These are phyloP conservation scores for Pseudopithomyces chartarum DNA, from an alignment of 2,329 filamentous ascomycete genomes.

Conservation along the genomic window DNA sequence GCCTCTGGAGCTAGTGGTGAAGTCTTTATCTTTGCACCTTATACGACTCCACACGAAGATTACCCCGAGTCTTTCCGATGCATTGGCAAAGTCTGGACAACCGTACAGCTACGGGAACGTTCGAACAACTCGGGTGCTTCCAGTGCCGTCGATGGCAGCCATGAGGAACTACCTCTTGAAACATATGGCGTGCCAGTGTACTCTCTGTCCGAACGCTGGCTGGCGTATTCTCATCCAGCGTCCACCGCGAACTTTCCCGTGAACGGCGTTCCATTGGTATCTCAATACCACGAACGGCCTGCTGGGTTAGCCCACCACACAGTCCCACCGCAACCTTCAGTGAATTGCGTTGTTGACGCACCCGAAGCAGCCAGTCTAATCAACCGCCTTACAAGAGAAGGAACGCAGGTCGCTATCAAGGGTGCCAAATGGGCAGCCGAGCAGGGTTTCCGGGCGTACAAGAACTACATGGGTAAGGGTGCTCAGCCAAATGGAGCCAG, in stretches of 20 bases:
- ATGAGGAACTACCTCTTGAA: conserved; percentile 36
- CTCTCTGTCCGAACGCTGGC: conserved; percentile 73
- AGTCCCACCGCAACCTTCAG: conserved; percentile 70
- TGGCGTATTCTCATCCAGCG: conserved; percentile 76
- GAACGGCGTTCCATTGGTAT: conserved; percentile 66
- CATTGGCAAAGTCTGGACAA: conserved; percentile 91
- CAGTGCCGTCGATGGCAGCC: conserved; percentile 41
- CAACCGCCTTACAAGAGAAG: conserved; percentile 78
- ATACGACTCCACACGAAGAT: conserved; percentile 31
- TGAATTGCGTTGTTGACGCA: conserved; percentile 73
- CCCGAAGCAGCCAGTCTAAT: conserved; percentile 72
- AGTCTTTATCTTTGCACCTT: conserved; percentile 71
- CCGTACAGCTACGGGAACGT: conserved; percentile 64
- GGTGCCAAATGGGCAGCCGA: conserved; percentile 78
- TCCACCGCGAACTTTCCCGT: conserved; percentile 73
- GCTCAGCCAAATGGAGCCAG: conserved; percentile 22
- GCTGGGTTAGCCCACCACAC: conserved; percentile 63
- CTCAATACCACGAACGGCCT: conserved; percentile 57
- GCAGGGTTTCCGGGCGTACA: conserved; percentile 77
- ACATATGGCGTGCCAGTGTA: conserved; percentile 67
- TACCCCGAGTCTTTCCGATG: conserved; percentile 61
- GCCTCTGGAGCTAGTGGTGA: conserved; percentile 85
- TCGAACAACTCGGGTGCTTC: conserved; percentile 39
- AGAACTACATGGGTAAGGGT: conserved; percentile 73
- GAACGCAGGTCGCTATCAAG: conserved; percentile 77